These are phyloP conservation scores for Russula olivacea DNA, from an alignment of 768 basidiomycete species.

Conservation along the genomic window DNA sequence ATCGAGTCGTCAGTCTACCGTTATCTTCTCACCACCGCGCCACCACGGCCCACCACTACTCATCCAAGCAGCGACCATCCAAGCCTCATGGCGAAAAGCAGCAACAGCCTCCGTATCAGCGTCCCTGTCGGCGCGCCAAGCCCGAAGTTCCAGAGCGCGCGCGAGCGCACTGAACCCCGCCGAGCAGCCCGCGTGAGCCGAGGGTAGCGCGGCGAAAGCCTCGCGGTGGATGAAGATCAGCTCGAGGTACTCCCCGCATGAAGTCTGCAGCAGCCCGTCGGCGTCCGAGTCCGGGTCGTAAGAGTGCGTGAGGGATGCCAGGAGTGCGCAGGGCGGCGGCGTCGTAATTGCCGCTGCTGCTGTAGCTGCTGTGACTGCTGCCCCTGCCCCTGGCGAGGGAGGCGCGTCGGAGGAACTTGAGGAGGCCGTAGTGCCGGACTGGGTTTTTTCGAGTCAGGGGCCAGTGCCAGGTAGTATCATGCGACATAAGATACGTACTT, in stretches of 20 bases:
- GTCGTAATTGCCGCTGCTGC: not conserved
- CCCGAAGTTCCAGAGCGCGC: constrained; percentile 51
- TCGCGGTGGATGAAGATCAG: constrained; percentile 73
- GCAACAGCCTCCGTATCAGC: constrained; percentile 63
- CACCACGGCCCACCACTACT: constrained; percentile 25
- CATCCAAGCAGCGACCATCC: constrained; percentile 39
- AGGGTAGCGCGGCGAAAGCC: constrained; percentile 55
- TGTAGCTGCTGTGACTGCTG: not conserved
- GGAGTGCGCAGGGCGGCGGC: constrained; percentile 29
- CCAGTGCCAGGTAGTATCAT: too few species aligned
- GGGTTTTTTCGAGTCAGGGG: not conserved
- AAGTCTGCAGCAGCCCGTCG: constrained; percentile 43
- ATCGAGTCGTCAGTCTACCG: constrained; percentile 5
- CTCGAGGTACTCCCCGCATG: constrained; percentile 72
- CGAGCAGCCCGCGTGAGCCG: constrained; percentile 59
- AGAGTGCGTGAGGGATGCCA: constrained; percentile 28
- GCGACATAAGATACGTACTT: constrained; percentile 12
- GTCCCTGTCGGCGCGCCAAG: constrained; percentile 66
- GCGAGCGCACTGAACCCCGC: constrained; percentile 62
- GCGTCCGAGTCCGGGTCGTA: constrained; percentile 26
- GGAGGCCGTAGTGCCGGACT: constrained; percentile 26
- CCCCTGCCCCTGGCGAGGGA: not conserved
- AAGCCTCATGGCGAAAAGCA: constrained; percentile 66
- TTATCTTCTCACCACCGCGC: constrained; percentile 18
- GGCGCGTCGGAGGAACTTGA: constrained; percentile 24